Evolutionary conservation across 2,329 filamentous ascomycete species (phyloP), one percentile per base, ranked within the genome.

Genomic region (Escovopsis sp.): DNA sequence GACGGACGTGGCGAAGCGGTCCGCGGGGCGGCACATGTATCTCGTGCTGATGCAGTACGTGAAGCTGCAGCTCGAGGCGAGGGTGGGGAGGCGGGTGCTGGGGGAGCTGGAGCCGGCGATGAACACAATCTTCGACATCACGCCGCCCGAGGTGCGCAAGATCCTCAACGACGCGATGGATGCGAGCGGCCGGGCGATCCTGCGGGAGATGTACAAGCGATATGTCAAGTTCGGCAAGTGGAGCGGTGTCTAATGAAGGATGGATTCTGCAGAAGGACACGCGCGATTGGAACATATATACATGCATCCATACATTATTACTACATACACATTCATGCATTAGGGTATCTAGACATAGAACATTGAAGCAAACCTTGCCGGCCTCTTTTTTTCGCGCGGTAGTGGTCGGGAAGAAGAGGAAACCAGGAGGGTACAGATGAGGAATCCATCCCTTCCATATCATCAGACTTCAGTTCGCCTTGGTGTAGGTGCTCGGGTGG

Each of bases 171-270:
- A 80, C 48, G 66, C 65, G 25, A 65, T 80, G 58, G 76, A 80
- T 52, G 63, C 60, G 4, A 72, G 69, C 48, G 76, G 75, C 7
- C 62, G 76, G 45, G 74, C 71, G 1, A 67, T 81, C 25, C 66
- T 79, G 55, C 65, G 65, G 48, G 68, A 71, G 45, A 62, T 79
- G 63, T 78, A 70, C 47, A 72, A 67, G 51, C 63, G 70, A 55
- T 81, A 76, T 54, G 65, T 65, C 53, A 74, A 68, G 57, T 79
- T 78, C 62, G 75, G 75, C 35, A 78, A 76, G 62, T 79, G 76
- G 74, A 74, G 60, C 40, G 74, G 73, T 30, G 66, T 76, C 20
- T 76, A 64, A 57, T 7, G 16, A 48, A 29, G 30, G 10, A 14
- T 13, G 16, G 13, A 36, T 30, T 30, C 11, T 30, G 27, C 27